Conservation (phyloP, 176 grass and related monocot species). For the Cenchrus americanus region DNA sequence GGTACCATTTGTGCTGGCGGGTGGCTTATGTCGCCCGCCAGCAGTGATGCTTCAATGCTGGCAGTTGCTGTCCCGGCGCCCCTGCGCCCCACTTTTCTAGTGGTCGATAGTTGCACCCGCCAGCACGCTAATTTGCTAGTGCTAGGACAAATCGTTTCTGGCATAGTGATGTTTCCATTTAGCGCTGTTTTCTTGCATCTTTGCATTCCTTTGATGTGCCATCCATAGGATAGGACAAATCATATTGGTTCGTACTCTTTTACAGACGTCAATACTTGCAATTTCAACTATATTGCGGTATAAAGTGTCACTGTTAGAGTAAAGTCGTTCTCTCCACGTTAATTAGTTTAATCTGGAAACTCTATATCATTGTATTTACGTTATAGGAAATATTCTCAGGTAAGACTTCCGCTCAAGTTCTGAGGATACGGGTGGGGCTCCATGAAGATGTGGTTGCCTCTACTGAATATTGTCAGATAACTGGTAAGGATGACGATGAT, state of each 20-base stretch:
- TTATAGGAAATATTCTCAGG: slow-evolving; percentile 50
- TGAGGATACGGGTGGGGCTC: slow-evolving; percentile 46
- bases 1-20: too few species aligned
- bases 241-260: not conserved
- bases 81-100: too few species aligned
- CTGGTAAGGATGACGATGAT: slow-evolving; percentile 40
- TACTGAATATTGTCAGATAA: slow-evolving; percentile 54
- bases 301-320: not conserved
- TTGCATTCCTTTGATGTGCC: not conserved
- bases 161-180: slow-evolving; percentile 1
- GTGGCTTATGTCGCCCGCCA: too few species aligned
- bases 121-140: too few species aligned
- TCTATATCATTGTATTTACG: not conserved
- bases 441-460: slow-evolving; percentile 53
- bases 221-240: slow-evolving; percentile 1
- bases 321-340: not conserved
- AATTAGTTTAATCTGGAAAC: slow-evolving; percentile 13
- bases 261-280: not conserved
- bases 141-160: too few species aligned
- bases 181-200: not conserved
- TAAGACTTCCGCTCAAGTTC: slow-evolving; percentile 66
- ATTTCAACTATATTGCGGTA: not conserved
- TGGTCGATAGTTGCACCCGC: too few species aligned
- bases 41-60: too few species aligned
- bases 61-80: too few species aligned